These are phyloP conservation scores for Apiospora kogelbergensis DNA, from an alignment of 2,329 filamentous ascomycete genomes.

Conservation along the genomic window DNA sequence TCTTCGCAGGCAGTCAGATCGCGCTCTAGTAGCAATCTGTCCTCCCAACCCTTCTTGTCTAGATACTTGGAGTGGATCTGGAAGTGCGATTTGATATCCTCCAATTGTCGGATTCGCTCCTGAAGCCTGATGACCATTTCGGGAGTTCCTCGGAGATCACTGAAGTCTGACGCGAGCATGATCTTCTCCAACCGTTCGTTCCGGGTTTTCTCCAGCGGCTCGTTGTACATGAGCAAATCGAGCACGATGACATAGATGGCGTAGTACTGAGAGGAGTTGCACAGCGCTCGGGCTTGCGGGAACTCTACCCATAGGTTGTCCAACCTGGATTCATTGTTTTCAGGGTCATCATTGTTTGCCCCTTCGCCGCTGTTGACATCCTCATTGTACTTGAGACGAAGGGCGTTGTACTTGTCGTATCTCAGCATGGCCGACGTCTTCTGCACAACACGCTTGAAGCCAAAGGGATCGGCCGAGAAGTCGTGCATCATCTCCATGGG, in stretches of 20 bases:
- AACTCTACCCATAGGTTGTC: slow-evolving; percentile 98
- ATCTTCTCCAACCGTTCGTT: slow-evolving; percentile 96
- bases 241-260: slow-evolving; percentile 97
- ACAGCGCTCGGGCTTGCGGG: slow-evolving; percentile 88
- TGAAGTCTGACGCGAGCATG: slow-evolving; percentile 98
- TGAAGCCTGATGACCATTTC: slow-evolving; percentile 91
- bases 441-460: slow-evolving; percentile 96
- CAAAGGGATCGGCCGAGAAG: slow-evolving; percentile 88
- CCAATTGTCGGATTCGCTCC: slow-evolving; percentile 86
- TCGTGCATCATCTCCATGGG: slow-evolving; percentile 99
- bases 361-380: slow-evolving; percentile 74
- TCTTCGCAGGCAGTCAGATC: slow-evolving; percentile 90
- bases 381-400: slow-evolving; percentile 96
- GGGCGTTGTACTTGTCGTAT: slow-evolving; percentile 97
- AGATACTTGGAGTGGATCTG: slow-evolving; percentile 86
- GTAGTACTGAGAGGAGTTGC: slow-evolving; percentile 96
- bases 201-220: slow-evolving; percentile 95
- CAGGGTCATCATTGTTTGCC: slow-evolving; percentile 48
- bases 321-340: slow-evolving; percentile 73
- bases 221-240: slow-evolving; percentile 92
- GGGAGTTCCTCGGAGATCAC: slow-evolving; percentile 88
- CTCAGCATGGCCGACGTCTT: slow-evolving; percentile 92
- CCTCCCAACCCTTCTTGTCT: slow-evolving; percentile 88
- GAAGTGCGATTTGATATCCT: slow-evolving; percentile 96
- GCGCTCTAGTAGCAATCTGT: slow-evolving; percentile 82